phyloP scores from a whole-genome alignment of 192 early-diverging fungal genomes.

The Dissophora globulifera region DNA sequence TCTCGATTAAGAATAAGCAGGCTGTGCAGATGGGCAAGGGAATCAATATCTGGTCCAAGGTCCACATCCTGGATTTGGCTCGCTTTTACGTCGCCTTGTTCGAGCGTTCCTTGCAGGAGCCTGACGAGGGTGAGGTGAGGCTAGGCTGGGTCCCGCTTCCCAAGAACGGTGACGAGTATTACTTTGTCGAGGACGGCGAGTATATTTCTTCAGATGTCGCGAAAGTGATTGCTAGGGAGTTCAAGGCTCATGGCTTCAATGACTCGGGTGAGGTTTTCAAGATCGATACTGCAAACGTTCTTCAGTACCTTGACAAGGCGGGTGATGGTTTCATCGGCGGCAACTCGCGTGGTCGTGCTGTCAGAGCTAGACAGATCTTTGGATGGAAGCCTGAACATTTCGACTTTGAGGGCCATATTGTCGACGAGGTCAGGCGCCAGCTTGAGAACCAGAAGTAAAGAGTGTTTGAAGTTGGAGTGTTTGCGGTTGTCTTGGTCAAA shows the following conservation, averaged over 20 bases:
- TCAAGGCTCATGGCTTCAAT: conserved; percentile 9
- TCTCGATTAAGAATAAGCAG: conserved; percentile 16
- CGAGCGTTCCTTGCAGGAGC: conserved; percentile 30
- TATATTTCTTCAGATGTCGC: conserved; percentile 21
- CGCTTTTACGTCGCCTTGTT: conserved; percentile 25
- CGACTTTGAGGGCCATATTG: too few species aligned
- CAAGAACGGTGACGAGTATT: conserved; percentile 47
- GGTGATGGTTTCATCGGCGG: too few species aligned
- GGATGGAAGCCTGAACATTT: too few species aligned
- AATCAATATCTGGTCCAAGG: conserved; percentile 29
- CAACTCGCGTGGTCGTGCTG: too few species aligned
- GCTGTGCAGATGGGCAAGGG: conserved; percentile 34
- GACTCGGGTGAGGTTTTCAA: conserved; percentile 12
- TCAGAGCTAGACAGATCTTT: too few species aligned
- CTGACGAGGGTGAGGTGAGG: conserved; percentile 12
- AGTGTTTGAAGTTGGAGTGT: too few species aligned
- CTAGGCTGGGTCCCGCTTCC: conserved; percentile 7
- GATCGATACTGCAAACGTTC: not conserved
- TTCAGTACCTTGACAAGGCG: too few species aligned
- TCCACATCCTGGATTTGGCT: conserved; percentile 40
- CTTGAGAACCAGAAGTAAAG: too few species aligned
- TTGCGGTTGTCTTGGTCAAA: too few species aligned
- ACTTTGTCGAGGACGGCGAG: conserved; percentile 29
- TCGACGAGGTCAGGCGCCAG: too few species aligned
- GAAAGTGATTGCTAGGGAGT: too few species aligned